Evolutionary conservation across 371 early-diverging fungal species (phyloP).

Genomic region (Fennellomyces sp.): DNA sequence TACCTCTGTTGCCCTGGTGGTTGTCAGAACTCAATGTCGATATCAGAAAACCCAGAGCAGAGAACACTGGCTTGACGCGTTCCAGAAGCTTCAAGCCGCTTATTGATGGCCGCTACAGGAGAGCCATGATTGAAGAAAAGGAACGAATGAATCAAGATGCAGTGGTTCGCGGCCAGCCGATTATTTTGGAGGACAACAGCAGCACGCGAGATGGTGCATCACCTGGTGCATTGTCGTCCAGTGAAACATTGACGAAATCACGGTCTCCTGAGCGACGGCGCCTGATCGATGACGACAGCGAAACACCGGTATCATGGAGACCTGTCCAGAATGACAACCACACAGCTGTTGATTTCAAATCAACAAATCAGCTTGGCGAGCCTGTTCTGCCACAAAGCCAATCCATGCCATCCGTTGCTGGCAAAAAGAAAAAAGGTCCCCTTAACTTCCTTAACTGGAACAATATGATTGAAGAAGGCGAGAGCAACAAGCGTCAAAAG

Average conservation of each 20-base stretch:
- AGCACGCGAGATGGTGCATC: background rate
- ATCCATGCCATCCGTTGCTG: background rate
- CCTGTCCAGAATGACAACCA: background rate
- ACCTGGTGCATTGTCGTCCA: constrained; percentile 1
- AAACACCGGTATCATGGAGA: constrained; percentile 1
- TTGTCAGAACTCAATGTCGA: constrained; percentile 58
- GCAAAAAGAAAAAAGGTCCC: background rate
- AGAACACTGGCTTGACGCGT: constrained; percentile 44
- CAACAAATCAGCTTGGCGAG: background rate
- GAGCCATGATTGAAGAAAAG: constrained; percentile 32
- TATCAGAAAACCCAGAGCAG: constrained; percentile 57
- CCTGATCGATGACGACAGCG: constrained; percentile 6
- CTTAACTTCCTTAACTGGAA: background rate
- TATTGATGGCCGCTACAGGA: constrained; percentile 48
- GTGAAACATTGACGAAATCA: constrained; percentile 2
- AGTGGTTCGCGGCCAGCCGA: constrained; percentile 12
- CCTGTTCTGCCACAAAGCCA: background rate
- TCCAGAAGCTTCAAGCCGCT: constrained; percentile 52
- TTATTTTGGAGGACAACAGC: constrained; percentile 32
- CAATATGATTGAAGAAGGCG: constrained; percentile 7
- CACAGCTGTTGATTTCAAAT: constrained; percentile 1
- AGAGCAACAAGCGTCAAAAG: constrained; percentile 13
- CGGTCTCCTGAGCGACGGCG: constrained; percentile 1
- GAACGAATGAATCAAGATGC: constrained; percentile 24
- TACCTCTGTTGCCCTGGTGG: constrained; percentile 50